Evolutionary conservation across 805 yeast genomes (phyloP).

Genomic region (Hanseniaspora valbyensis): DNA sequence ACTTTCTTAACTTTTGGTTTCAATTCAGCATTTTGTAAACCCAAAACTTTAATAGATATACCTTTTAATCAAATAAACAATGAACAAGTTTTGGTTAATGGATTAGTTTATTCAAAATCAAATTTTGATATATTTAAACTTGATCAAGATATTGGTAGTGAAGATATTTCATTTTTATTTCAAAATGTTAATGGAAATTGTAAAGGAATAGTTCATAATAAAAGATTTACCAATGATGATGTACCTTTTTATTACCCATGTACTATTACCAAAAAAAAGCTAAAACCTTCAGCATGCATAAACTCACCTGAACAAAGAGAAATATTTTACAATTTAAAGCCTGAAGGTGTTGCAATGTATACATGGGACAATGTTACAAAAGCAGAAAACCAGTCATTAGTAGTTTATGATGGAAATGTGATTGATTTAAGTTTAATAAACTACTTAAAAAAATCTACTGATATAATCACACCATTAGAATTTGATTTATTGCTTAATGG

Average conservation of each 20-base stretch:
- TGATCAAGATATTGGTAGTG: slow-evolving; percentile 33
- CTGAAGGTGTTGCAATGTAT: slow-evolving; percentile 67
- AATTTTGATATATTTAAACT: slow-evolving; percentile 42
- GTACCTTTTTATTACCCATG: slow-evolving; percentile 98
- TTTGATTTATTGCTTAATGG: slow-evolving; percentile 54
- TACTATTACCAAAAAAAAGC: slow-evolving; percentile 28
- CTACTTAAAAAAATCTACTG: slow-evolving; percentile 56
- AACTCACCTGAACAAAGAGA: slow-evolving; percentile 36
- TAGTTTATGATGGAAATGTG: slow-evolving; percentile 83
- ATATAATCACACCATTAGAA: slow-evolving; percentile 58
- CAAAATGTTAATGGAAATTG: slow-evolving; percentile 92
- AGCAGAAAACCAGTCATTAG: slow-evolving; percentile 58
- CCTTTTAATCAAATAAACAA: slow-evolving; percentile 32
- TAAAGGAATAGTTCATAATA: slow-evolving; percentile 59
- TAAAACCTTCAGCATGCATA: not conserved
- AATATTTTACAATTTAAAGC: slow-evolving; percentile 49
- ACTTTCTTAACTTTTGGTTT: slow-evolving; percentile 87
- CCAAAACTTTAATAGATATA: slow-evolving; percentile 23
- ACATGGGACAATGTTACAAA: slow-evolving; percentile 73
- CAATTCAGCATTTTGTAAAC: slow-evolving; percentile 65
- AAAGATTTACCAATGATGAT: slow-evolving; percentile 32
- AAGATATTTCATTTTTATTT: slow-evolving; percentile 71
- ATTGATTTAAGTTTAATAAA: slow-evolving; percentile 65
- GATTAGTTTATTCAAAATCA: slow-evolving; percentile 69
- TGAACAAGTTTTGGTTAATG: slow-evolving; percentile 48